phyloP scores from a whole-genome alignment of 306 rosid genomes.

The Cucumis melo region DNA sequence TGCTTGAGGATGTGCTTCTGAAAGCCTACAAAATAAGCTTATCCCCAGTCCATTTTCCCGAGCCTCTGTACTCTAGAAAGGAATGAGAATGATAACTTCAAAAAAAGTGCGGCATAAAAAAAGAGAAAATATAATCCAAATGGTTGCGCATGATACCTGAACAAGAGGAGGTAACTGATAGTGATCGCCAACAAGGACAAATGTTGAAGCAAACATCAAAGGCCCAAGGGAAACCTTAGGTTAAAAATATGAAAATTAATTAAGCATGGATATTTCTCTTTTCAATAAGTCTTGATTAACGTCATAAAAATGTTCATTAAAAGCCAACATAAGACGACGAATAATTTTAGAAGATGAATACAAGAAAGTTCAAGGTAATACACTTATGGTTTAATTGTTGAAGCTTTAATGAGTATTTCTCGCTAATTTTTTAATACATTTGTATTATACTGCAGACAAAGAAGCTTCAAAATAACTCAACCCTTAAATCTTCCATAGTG shows the following conservation, averaged over 20 bases:
- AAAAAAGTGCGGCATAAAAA: neutral
- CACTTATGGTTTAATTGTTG: neutral
- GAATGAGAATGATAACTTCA: neutral
- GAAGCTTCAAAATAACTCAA: neutral
- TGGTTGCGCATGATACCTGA: slow-evolving; percentile 26
- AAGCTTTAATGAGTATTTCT: no score
- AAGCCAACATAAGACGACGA: neutral
- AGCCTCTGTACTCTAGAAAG: slow-evolving; percentile 71
- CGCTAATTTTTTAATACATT: no score
- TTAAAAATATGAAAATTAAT: slow-evolving; percentile 7
- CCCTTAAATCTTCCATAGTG: no score
- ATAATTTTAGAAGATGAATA: neutral
- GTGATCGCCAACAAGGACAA: slow-evolving; percentile 95
- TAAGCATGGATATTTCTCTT: neutral
- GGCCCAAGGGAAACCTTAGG: slow-evolving; percentile 91
- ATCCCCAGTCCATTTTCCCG: slow-evolving; percentile 87
- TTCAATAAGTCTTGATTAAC: neutral
- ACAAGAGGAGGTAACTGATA: slow-evolving; percentile 95
- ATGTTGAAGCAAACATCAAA: slow-evolving; percentile 64
- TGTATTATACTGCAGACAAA: neutral
- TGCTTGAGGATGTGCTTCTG: slow-evolving; percentile 91
- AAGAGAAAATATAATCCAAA: neutral
- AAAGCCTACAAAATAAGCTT: slow-evolving; percentile 86
- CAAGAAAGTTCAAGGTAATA: neutral
- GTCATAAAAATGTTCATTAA: neutral